Evolutionary conservation across 2,329 filamentous ascomycete genomes (phyloP).

Genomic region (Neopestalotiopsis sp.): DNA sequence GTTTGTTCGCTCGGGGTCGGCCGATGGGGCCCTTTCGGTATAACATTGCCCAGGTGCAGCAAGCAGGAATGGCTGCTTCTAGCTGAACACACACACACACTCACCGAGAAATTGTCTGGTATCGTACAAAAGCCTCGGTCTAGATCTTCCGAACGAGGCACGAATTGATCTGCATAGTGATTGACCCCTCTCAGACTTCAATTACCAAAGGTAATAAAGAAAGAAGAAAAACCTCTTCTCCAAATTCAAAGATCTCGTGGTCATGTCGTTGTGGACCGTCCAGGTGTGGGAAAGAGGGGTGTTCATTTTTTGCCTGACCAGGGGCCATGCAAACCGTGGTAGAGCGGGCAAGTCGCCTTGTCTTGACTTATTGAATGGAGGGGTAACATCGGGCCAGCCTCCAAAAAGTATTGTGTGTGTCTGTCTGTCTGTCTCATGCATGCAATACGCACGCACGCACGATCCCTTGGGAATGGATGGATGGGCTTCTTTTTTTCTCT

Average conservation of each 20-base stretch:
- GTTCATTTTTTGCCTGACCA: not conserved
- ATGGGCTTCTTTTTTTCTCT: not conserved
- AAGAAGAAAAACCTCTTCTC: constrained; percentile 4
- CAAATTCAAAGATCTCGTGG: constrained; percentile 14
- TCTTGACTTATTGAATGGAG: not conserved
- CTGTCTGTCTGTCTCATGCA: not conserved
- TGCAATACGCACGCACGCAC: constrained; percentile 1
- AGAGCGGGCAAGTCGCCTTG: not conserved
- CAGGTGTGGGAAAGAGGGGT: constrained; percentile 5
- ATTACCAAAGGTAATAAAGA: not conserved
- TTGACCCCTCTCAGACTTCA: not conserved
- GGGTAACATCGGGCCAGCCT: constrained; percentile 15
- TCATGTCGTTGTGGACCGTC: constrained; percentile 6
- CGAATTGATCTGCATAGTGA: not conserved
- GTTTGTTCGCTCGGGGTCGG: not conserved
- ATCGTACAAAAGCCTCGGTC: not conserved
- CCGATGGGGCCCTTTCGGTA: not conserved
- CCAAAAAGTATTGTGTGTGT: not conserved
- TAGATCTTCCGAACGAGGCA: not conserved
- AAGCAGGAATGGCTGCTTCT: not conserved
- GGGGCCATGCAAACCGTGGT: not conserved
- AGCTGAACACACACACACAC: too few relatives aligned
- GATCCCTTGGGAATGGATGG: not conserved
- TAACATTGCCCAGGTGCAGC: not conserved
- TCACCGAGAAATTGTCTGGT: not conserved